phyloP scores from a whole-genome alignment of 306 rosid genomes.

The Ceratonia siliqua region DNA sequence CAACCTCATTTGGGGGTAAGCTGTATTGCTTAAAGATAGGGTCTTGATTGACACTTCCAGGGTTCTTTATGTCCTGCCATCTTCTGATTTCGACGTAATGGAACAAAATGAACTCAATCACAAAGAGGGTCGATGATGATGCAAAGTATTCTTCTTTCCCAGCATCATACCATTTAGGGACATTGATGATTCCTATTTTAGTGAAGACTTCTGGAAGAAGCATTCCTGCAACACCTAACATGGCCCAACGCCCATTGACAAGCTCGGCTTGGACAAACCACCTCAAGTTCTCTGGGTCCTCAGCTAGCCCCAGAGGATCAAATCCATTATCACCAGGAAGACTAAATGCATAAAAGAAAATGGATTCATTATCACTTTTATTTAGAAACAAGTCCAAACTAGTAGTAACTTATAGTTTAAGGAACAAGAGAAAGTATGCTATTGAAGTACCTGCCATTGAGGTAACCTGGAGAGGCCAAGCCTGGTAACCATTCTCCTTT shows the following conservation, averaged over 20 bases:
- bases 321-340: conserved; percentile 98
- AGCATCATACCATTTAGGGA: conserved; percentile 91
- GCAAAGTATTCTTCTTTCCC: conserved; percentile 92
- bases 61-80: conserved; percentile 99
- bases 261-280: conserved; percentile 96
- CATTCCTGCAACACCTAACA: conserved; percentile 98
- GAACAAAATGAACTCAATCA: conserved; percentile 95
- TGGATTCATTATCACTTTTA: not conserved
- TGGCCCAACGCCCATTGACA: conserved; percentile 92
- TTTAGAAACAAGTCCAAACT: too few species aligned
- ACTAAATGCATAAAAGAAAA: conserved; percentile 41
- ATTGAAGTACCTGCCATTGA: conserved; percentile 65
- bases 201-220: conserved; percentile 91
- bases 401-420: too few species aligned
- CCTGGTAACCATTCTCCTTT: conserved; percentile 99
- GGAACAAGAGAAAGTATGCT: not conserved
- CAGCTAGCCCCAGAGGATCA: conserved; percentile 91
- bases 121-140: conserved; percentile 90
- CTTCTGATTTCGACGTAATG: conserved; percentile 95
- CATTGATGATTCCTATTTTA: conserved; percentile 69
- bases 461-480: conserved; percentile 78
- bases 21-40: conserved; percentile 99
- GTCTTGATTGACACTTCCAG: conserved; percentile 95
- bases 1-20: conserved; percentile 70
- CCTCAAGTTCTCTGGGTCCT: conserved; percentile 92